phyloP scores from a whole-genome alignment of 805 yeast genomes.

The Nakazawaea wickerhamii region DNA sequence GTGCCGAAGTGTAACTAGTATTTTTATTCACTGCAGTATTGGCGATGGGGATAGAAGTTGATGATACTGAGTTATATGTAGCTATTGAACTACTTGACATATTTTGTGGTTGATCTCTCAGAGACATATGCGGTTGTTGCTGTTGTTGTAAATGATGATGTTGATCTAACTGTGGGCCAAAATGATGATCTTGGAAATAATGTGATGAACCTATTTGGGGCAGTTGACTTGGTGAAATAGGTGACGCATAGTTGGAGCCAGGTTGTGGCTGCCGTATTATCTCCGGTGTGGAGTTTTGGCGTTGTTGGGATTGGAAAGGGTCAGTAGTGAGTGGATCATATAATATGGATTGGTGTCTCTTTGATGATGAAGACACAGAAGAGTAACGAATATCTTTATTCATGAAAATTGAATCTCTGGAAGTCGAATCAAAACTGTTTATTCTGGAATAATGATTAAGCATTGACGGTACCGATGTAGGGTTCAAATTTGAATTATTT shows the following conservation, averaged over 20 bases:
- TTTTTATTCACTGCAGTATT: background rate
- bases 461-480: conserved; percentile 5
- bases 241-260: conserved; percentile 1
- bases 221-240: conserved; percentile 9
- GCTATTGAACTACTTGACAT: conserved; percentile 10
- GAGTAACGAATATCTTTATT: conserved; percentile 19
- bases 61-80: conserved; percentile 12
- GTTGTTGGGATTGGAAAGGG: conserved; percentile 11
- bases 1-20: conserved; percentile 1
- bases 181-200: conserved; percentile 14
- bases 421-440: conserved; percentile 10
- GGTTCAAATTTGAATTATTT: conserved; percentile 1
- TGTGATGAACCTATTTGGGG: conserved; percentile 11
- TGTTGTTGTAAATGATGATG: conserved; percentile 16
- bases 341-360: conserved; percentile 12
- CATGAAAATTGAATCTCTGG: conserved; percentile 13
- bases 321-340: conserved; percentile 11
- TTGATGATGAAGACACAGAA: conserved; percentile 11
- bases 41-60: conserved; percentile 11
- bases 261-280: conserved; percentile 13
- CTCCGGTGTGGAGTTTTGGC: conserved; percentile 8
- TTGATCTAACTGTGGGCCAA: conserved; percentile 12
- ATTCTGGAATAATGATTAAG: conserved; percentile 5
- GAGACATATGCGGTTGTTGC: conserved; percentile 9
- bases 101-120: background rate